These are phyloP conservation scores for Aspergillus heteromorphus DNA, from an alignment of 495 filamentous ascomycete species.

Conservation along the genomic window DNA sequence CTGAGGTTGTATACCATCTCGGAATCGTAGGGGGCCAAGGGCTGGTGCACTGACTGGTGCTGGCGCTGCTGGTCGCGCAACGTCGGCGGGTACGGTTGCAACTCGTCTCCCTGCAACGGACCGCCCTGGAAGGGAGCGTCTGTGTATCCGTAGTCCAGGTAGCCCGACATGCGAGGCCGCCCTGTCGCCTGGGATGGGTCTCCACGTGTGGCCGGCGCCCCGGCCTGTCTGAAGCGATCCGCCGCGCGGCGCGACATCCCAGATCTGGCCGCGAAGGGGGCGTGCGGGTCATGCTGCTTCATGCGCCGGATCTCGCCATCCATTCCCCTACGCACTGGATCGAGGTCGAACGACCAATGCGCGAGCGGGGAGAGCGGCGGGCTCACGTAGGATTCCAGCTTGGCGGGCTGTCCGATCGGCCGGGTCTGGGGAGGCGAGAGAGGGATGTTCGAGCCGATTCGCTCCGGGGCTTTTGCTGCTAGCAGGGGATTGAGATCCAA, in stretches of 20 bases:
- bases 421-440: background rate
- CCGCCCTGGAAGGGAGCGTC: constrained; percentile 31
- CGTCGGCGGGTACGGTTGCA: constrained; percentile 42
- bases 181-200: constrained; percentile 34
- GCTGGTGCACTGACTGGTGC: constrained; percentile 18
- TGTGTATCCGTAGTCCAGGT: constrained; percentile 43
- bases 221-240: constrained; percentile 33
- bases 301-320: constrained; percentile 61
- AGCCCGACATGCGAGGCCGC: constrained; percentile 28
- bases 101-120: constrained; percentile 38
- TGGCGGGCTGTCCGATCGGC: constrained; percentile 26
- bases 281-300: constrained; percentile 62
- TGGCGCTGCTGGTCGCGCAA: constrained; percentile 30
- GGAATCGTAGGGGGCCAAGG: constrained; percentile 52
- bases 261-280: constrained; percentile 26
- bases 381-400: constrained; percentile 56
- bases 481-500: constrained; percentile 5
- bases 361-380: constrained; percentile 55
- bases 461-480: constrained; percentile 6
- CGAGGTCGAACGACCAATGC: constrained; percentile 45
- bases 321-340: constrained; percentile 50
- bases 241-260: constrained; percentile 25
- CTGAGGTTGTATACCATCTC: constrained; percentile 77
- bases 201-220: constrained; percentile 31
- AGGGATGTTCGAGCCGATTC: background rate